These are phyloP conservation scores for Colletotrichum eleusines DNA, from an alignment of 2,329 filamentous ascomycete genomes.

Conservation along the genomic window DNA sequence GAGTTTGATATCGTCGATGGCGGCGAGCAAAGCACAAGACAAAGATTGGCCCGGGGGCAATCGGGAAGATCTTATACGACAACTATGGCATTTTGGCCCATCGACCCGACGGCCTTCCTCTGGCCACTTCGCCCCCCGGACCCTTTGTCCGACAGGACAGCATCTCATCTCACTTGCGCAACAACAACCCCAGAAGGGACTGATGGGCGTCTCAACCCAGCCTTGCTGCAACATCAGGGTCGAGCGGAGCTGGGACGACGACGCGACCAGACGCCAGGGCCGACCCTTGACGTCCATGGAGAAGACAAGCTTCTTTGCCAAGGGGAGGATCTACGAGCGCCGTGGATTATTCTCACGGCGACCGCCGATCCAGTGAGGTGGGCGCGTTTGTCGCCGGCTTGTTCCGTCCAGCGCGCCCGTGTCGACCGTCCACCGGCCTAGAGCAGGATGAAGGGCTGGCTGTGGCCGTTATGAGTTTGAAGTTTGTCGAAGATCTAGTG, in stretches of 20 bases:
- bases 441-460: conserved; percentile 16
- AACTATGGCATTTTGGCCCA: background rate
- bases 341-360: conserved; percentile 16
- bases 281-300: conserved; percentile 27
- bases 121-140: background rate
- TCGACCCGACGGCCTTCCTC: conserved; percentile 16
- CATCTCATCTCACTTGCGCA: conserved; percentile 23
- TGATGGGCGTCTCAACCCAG: conserved; percentile 35
- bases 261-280: conserved; percentile 16
- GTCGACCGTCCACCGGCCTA: background rate
- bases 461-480: conserved; percentile 39
- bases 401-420: background rate
- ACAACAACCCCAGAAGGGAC: conserved; percentile 15
- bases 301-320: conserved; percentile 41
- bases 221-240: conserved; percentile 30
- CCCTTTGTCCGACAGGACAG: background rate
- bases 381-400: background rate
- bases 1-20: conserved; percentile 28
- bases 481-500: conserved; percentile 41
- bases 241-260: conserved; percentile 19
- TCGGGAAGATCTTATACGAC: conserved; percentile 38
- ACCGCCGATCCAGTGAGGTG: conserved; percentile 14
- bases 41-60: conserved; percentile 14
- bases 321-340: conserved; percentile 30
- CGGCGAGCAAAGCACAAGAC: background rate